Conservation (phyloP, 1,139 yeast genomes). For the Suhomyces atakaporum region DNA sequence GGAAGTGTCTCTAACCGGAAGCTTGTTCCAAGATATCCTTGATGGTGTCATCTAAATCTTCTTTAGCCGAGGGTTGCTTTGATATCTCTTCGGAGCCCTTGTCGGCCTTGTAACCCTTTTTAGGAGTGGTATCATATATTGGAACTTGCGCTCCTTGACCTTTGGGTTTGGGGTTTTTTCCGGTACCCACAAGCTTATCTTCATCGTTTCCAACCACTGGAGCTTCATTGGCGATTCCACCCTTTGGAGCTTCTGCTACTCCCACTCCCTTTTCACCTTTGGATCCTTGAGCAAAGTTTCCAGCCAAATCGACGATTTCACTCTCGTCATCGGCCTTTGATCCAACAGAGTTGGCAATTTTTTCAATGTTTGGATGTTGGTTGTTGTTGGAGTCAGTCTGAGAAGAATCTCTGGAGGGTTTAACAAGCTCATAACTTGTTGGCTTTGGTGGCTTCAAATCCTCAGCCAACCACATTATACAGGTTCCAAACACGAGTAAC, state of each 20-base stretch:
- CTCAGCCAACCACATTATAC: slow-evolving; percentile 41
- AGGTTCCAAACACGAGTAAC: slow-evolving; percentile 38
- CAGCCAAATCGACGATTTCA: slow-evolving; percentile 40
- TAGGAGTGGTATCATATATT: slow-evolving; percentile 4
- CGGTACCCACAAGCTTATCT: slow-evolving; percentile 32
- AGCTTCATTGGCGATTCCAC: slow-evolving; percentile 52
- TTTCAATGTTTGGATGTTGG: slow-evolving; percentile 26
- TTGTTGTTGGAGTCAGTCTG: slow-evolving; percentile 11
- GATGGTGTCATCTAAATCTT: slow-evolving; percentile 4
- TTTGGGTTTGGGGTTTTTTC: slow-evolving; percentile 19
- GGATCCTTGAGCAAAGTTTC: slow-evolving; percentile 42
- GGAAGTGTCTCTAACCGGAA: too few relatives aligned
- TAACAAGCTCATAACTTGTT: slow-evolving; percentile 33
- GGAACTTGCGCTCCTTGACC: slow-evolving; percentile 5
- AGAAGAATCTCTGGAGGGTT: slow-evolving; percentile 8
- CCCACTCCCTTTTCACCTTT: slow-evolving; percentile 48
- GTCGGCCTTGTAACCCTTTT: slow-evolving; percentile 20
- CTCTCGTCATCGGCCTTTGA: slow-evolving; percentile 32
- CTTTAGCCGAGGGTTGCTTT: slow-evolving; percentile 1
- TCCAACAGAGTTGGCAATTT: slow-evolving; percentile 26
- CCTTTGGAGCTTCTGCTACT: slow-evolving; percentile 51
- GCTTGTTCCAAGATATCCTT: slow-evolving; percentile 9
- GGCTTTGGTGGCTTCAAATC: slow-evolving; percentile 35
- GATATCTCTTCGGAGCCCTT: slow-evolving; percentile 10
- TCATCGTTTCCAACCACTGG: slow-evolving; percentile 48